Conservation (phyloP, 352 stramenopile genomes). For the Peronospora tabacina region DNA sequence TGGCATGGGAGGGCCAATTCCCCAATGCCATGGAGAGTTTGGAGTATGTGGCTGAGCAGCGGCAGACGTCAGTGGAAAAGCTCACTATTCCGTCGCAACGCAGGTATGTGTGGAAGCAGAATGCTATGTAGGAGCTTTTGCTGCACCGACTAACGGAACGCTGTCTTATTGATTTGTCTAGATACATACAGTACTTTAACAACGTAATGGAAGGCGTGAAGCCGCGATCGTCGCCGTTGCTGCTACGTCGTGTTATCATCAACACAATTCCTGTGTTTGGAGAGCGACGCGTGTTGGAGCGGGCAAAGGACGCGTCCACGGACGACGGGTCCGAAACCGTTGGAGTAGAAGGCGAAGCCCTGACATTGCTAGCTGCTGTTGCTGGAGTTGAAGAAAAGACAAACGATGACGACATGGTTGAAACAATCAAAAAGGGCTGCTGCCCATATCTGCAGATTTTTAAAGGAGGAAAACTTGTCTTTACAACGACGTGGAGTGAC, state of each 20-base stretch:
- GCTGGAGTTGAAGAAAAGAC: constrained; percentile 11
- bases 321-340: constrained; percentile 23
- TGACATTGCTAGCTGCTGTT: constrained; percentile 9
- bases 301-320: constrained; percentile 29
- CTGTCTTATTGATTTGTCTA: constrained; percentile 14
- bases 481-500: constrained; percentile 89
- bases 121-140: neutral
- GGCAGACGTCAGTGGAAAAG: constrained; percentile 83
- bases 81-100: constrained; percentile 96
- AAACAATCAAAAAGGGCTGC: constrained; percentile 85
- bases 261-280: constrained; percentile 89
- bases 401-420: constrained; percentile 45
- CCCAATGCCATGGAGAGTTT: constrained; percentile 90
- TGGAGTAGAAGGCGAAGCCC: constrained; percentile 27
- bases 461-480: constrained; percentile 93
- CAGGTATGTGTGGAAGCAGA: constrained; percentile 34
- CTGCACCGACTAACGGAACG: neutral
- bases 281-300: constrained; percentile 48
- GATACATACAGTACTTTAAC: constrained; percentile 96
- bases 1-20: constrained; percentile 92
- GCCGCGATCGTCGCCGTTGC: constrained; percentile 88
- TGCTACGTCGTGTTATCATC: constrained; percentile 95
- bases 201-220: constrained; percentile 96
- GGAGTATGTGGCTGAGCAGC: constrained; percentile 88
- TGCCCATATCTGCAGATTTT: constrained; percentile 98